phyloP scores from a whole-genome alignment of 177 flowering plant species.

The Tripterygium wilfordii region DNA sequence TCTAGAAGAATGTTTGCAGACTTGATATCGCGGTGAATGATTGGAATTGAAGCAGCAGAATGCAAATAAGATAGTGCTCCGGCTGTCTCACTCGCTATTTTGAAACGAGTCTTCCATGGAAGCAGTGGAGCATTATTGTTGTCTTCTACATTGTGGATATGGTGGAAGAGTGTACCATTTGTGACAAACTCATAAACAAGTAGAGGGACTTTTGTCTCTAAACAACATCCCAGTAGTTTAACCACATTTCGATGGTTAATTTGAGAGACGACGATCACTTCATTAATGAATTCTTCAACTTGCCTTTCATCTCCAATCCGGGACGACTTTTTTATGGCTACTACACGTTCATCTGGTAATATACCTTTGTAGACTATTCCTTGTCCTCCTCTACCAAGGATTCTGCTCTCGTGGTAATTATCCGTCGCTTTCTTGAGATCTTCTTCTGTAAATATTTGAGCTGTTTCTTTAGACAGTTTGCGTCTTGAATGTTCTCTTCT shows the following conservation, averaged over 20 bases:
- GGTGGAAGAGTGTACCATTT: slow-evolving; percentile 11
- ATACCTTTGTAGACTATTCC: slow-evolving; percentile 17
- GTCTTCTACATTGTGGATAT: slow-evolving; percentile 8
- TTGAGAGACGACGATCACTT: slow-evolving; percentile 12
- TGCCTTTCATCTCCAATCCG: slow-evolving; percentile 3
- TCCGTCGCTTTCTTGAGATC: slow-evolving; percentile 12
- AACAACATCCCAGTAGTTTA: slow-evolving; percentile 12
- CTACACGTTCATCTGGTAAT: not conserved
- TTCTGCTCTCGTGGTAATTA: slow-evolving; percentile 1
- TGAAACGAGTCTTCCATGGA: slow-evolving; percentile 4
- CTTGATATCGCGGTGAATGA: slow-evolving; percentile 17
- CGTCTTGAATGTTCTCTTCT: not conserved
- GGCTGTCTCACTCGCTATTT: slow-evolving; percentile 12
- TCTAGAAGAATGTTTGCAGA: slow-evolving; percentile 19
- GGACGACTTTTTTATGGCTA: slow-evolving; percentile 16
- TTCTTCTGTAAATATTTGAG: slow-evolving; percentile 1
- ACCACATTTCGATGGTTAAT: slow-evolving; percentile 13
- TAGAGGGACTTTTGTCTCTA: slow-evolving; percentile 10
- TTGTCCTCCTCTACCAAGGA: slow-evolving; percentile 11
- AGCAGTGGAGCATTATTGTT: not conserved
- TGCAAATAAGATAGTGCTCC: slow-evolving; percentile 10
- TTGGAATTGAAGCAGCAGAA: slow-evolving; percentile 4
- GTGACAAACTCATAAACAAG: slow-evolving; percentile 11
- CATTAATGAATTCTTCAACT: slow-evolving; percentile 11
- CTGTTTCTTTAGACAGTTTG: not conserved